A percentile compares a stretch with the other conserved stretches of the same genome.
These are phyloP conservation scores for Brasilioporus rufonigricans DNA, from an alignment of 768 basidiomycete genomes.

Conservation along the genomic window DNA sequence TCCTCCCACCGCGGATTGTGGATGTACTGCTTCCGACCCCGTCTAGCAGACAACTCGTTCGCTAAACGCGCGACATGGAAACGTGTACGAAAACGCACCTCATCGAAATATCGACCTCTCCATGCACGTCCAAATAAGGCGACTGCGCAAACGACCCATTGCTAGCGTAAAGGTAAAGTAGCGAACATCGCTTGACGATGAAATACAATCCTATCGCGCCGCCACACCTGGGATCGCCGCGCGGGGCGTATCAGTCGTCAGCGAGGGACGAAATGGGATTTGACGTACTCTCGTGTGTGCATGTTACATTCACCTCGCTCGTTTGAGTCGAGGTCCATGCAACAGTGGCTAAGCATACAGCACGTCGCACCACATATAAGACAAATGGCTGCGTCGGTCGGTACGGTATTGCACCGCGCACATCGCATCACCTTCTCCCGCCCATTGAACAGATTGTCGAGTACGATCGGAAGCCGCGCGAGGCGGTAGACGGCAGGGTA, in stretches of 20 bases:
- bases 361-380: slow-evolving; percentile 83
- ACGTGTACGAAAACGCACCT: slow-evolving; percentile 47
- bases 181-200: slow-evolving; percentile 86
- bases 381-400: slow-evolving; percentile 87
- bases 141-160: slow-evolving; percentile 88
- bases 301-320: slow-evolving; percentile 90
- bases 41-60: slow-evolving; percentile 48
- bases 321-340: slow-evolving; percentile 57
- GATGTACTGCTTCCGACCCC: slow-evolving; percentile 85
- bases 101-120: slow-evolving; percentile 91
- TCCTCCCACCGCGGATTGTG: slow-evolving; percentile 90
- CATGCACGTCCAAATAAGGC: slow-evolving; percentile 92
- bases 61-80: neutral
- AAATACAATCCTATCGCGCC: slow-evolving; percentile 89
- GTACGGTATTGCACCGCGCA: slow-evolving; percentile 71
- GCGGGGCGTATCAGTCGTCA: neutral
- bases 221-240: slow-evolving; percentile 63
- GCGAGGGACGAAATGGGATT: neutral
- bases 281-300: slow-evolving; percentile 83
- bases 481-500: slow-evolving; percentile 83
- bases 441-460: slow-evolving; percentile 81
- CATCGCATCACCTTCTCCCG: slow-evolving; percentile 76
- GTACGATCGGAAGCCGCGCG: slow-evolving; percentile 71
- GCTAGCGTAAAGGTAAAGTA: slow-evolving; percentile 84
- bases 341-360: slow-evolving; percentile 93